Evolutionary conservation across 2,329 filamentous ascomycete species (phyloP).

Genomic region (Colletotrichum plurivorum): DNA sequence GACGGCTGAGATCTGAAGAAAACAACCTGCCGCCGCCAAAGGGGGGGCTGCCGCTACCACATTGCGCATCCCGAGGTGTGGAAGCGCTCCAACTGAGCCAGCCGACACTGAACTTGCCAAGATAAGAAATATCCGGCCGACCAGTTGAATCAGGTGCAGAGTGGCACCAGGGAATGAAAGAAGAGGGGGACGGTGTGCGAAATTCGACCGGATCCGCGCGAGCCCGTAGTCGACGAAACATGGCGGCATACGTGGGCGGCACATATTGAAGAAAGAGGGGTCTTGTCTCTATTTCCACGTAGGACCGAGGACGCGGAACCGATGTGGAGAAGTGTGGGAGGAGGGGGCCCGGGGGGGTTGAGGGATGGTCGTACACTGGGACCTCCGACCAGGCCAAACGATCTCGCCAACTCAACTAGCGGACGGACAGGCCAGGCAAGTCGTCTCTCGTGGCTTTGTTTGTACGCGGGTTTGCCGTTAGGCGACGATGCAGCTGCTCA

Average conservation of each 20-base stretch:
- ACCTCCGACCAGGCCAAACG: slow-evolving; percentile 11
- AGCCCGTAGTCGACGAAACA: slow-evolving; percentile 9
- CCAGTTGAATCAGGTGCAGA: not conserved
- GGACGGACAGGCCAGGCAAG: not conserved
- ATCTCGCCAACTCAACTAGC: not conserved
- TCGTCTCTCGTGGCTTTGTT: not conserved
- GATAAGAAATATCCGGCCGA: not conserved
- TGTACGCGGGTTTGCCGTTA: slow-evolving; percentile 1
- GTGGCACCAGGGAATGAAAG: not conserved
- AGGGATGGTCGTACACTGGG: slow-evolving; percentile 2
- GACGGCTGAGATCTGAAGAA: slow-evolving; percentile 11
- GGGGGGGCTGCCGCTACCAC: not conserved
- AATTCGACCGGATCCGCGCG: slow-evolving; percentile 15
- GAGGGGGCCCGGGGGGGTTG: not conserved
- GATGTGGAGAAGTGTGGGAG: slow-evolving; percentile 12
- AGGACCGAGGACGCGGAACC: slow-evolving; percentile 20
- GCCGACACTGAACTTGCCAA: not conserved
- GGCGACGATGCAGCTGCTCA: not conserved
- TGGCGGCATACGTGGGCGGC: not conserved
- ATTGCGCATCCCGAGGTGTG: not conserved
- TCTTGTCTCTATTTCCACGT: not conserved
- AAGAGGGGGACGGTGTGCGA: not conserved
- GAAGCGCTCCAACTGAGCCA: not conserved
- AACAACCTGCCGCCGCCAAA: not conserved
- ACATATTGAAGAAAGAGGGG: slow-evolving; percentile 32